phyloP scores from a whole-genome alignment of 495 filamentous ascomycete species.

The Penicillium bialowiezense region DNA sequence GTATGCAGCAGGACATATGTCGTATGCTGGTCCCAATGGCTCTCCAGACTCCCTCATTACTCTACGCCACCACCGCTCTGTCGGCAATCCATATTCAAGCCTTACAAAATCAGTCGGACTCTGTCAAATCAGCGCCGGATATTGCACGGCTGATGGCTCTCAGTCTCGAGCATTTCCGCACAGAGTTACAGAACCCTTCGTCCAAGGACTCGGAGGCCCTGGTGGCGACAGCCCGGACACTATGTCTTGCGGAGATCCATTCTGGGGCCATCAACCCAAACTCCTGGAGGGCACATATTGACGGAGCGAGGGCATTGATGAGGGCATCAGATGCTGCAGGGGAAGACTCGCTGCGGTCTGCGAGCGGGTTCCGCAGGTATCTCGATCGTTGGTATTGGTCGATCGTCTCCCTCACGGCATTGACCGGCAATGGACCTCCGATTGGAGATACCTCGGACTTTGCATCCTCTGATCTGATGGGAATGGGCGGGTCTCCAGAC shows the following conservation, averaged over 20 bases:
- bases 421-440: slow-evolving; percentile 46
- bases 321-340: slow-evolving; percentile 24
- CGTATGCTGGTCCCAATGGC: slow-evolving; percentile 48
- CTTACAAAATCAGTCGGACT: slow-evolving; percentile 41
- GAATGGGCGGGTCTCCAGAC: slow-evolving; percentile 27
- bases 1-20: slow-evolving; percentile 48
- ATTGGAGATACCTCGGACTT: slow-evolving; percentile 31
- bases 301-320: slow-evolving; percentile 45
- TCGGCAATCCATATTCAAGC: slow-evolving; percentile 48
- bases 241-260: slow-evolving; percentile 49
- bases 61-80: slow-evolving; percentile 47
- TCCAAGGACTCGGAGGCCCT: slow-evolving; percentile 39
- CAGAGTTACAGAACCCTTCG: slow-evolving; percentile 38
- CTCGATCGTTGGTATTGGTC: slow-evolving; percentile 47
- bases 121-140: slow-evolving; percentile 42
- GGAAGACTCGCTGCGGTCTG: slow-evolving; percentile 26
- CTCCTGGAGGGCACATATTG: slow-evolving; percentile 47
- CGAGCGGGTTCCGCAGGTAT: slow-evolving; percentile 41
- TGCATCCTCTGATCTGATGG: slow-evolving; percentile 13
- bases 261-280: slow-evolving; percentile 46
- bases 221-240: slow-evolving; percentile 46
- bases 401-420: slow-evolving; percentile 44
- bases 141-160: slow-evolving; percentile 44
- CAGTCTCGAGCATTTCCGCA: slow-evolving; percentile 45
- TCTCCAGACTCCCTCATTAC: slow-evolving; percentile 43